Base-by-base conservation (phyloP, 306 rosid species). In the Dryas drummondii region DNA sequence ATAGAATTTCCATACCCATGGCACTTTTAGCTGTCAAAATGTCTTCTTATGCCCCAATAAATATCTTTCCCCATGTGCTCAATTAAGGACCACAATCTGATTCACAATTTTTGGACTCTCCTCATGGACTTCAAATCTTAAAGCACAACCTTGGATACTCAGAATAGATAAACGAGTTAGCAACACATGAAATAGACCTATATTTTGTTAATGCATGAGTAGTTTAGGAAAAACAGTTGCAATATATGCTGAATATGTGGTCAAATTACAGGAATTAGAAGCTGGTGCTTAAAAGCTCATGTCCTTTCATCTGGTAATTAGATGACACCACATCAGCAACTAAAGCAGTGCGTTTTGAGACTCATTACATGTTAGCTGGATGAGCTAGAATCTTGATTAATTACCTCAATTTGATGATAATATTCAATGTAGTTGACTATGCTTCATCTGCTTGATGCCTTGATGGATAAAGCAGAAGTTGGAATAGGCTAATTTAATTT, bases 11-110 rank as follows among this genome's bases (percentile, higher is more conserved):
- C 32, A 54, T 7, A 5, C 68, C 68, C 48, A 41, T 54, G 19
- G 46, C 14, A 12, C 27, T 61, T 60, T 78, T 67, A 64, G 77
- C 82, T 78, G 82, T 71, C 68, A 57, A 32, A 44, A 47, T 80
- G 72, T 80, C 83, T 42, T 74, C 65, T 68, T 68, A 65, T 59
- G 71, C 68, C 62, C 15, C 3, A 62, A 53, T 47, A 22, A 37
- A 26, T 56, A 68, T 58, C 44, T 76, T 32, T 7, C 12, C 42
- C 63, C 79, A 66, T 46, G 45, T 75, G 64, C 50, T n/a, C 51
- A 44, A 22, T 22, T 22, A 22, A 60, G 79, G 72, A 7, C 83
- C 83, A 80, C 69, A 40, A 9, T 49, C 15, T 16, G n/a, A 16
- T 10, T 44, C 56, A 41, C 42, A 45, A 46, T 46, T 66, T 37